These are phyloP conservation scores for Penicillium paneum DNA, from an alignment of 2,329 filamentous ascomycete species.

Conservation along the genomic window DNA sequence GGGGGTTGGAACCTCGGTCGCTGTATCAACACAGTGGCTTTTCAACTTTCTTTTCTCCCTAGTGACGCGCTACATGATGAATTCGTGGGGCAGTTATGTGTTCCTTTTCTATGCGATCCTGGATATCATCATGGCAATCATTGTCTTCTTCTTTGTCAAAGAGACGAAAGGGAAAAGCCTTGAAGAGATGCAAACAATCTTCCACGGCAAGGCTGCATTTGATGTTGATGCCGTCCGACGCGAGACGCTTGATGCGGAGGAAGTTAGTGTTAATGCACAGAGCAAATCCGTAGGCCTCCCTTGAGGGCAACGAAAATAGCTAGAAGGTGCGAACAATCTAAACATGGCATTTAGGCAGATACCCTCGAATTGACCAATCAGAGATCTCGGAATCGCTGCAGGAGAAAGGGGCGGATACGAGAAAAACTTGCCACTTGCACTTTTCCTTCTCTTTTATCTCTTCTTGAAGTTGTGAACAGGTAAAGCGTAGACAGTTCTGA, in stretches of 20 bases:
- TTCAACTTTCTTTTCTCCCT: constrained; percentile 46
- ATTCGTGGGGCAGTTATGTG: constrained; percentile 39
- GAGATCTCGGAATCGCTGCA: not conserved
- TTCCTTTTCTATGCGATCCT: constrained; percentile 43
- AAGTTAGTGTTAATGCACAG: not conserved
- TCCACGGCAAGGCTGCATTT: constrained; percentile 24
- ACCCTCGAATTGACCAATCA: not conserved
- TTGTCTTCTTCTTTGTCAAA: constrained; percentile 39
- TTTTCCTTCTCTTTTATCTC: not conserved
- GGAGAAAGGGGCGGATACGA: not conserved
- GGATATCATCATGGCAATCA: constrained; percentile 33
- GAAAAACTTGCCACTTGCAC: not conserved
- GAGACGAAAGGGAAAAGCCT: constrained; percentile 40
- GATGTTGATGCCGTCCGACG: constrained; percentile 20
- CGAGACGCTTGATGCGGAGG: constrained; percentile 5
- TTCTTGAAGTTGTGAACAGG: not conserved
- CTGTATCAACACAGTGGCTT: constrained; percentile 38
- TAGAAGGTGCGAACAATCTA: not conserved
- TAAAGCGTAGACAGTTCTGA: too few relatives aligned
- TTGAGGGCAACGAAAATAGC: not conserved
- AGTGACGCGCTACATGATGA: constrained; percentile 42
- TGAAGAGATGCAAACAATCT: constrained; percentile 40
- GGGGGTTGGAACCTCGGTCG: constrained; percentile 38
- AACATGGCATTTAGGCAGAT: not conserved
- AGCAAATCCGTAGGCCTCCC: not conserved